Evolutionary conservation across 129 eudicot genomes (phyloP), one percentile per base, ranked within the genome.

Genomic region (Centrapalus pauciflorus): DNA sequence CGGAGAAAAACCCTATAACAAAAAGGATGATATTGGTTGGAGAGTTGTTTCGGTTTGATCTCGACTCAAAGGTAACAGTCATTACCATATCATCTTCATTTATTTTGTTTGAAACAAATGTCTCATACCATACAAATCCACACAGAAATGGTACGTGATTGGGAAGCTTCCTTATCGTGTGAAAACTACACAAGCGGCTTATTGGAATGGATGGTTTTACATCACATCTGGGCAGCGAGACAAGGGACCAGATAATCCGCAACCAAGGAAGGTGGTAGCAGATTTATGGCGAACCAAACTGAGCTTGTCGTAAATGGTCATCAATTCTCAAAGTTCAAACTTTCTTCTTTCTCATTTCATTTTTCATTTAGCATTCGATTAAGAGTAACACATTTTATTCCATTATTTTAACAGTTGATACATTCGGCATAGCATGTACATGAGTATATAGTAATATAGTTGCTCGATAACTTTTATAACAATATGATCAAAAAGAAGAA

Each of bases 171-270:
- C 97, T 6, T 91, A 75, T 43, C 94, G 96, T 8, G 76, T 81
- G n/a, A 91, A 91, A 68, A 91, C 97, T 4, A 85, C 96, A 13
- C 67, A 82, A 43, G 96, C 81, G 26, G 96, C 86, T 25, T 87
- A 62, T 50, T 83, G 94, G 95, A 77, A 91, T 55, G 96, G 96
- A 32, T 85, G 83, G 84, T 67, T 91, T 20, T 91, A 91, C 65
- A 83, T 91, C 80, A 87, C 97, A 13, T 91, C 97, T 0, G 95
- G 97, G 19, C 96, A 91, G 65, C 76, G 95, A 72, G 97, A 91
- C 77, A 85, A 71, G 59, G 96, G 96, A 20, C 88, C 90, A 1
- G 91, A 87, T 60, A 77, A 88, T 65, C 91, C 96, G 28, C 71
- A 75, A 25, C 96, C 96, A 5, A 79, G 62, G 61, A 77, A 88